Evolutionary conservation across 768 basidiomycete genomes (phyloP), one percentile per base, ranked within the genome.

Genomic region (Amanita jacksonii): DNA sequence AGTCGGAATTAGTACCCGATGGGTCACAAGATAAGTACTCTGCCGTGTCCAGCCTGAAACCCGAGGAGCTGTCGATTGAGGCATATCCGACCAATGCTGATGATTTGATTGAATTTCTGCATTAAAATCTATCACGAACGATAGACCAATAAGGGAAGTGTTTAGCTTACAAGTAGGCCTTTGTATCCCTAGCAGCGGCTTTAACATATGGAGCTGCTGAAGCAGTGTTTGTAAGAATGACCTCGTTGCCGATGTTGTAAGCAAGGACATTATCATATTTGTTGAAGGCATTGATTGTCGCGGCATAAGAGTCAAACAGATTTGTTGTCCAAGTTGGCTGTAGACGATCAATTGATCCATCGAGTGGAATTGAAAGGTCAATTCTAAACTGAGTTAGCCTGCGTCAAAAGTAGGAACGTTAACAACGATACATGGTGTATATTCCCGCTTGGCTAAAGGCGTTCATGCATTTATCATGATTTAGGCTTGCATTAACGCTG

Each of bases 241-340:
- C 84, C 63, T 94, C 92, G 55, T 96, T 96, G 16, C 90, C 92
- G 47, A 96, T 72, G 56, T 93, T 94, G 65, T 73, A 93, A 8
- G 81, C 91, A 45, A 94, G 66, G 12, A 96, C 76, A 52, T 96
- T 96, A 68, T 87, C 78, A 54, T 94, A 96, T 59, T 85, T 78
- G 57, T 70, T 70, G 68, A 93, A 93, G 0, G 66, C 68, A 50
- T 87, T 70, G 52, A 94, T 85, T 20, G 89, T 94, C 22, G 58
- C 57, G 48, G 83, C 70, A 61, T 93, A 96, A 47, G 77, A 70
- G 57, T 89, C 73, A 27, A 86, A 64, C n/a, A 93, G 63, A 56
- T 79, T 85, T 5, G 84, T 85, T 0, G 81, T 72, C 91, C 91
- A 94, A 0, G 81, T 59, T 0, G 91, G 91, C 22, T 65, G 54